Base-by-base conservation (phyloP, 1,139 yeast genomes). In the Candida buenavistaensis region DNA sequence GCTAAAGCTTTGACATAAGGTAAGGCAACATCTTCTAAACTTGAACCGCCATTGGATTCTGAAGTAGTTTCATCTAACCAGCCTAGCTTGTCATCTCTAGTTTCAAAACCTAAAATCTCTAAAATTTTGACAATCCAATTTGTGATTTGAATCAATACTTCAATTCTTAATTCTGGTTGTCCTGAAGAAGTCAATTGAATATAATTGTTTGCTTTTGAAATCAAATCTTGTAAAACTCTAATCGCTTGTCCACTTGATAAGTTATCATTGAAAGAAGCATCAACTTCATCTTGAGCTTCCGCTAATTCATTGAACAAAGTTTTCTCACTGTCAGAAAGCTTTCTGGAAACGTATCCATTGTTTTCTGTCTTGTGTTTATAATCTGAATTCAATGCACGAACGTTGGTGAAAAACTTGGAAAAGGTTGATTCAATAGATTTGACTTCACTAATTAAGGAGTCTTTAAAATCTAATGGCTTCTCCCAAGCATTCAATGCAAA, bases 401-500 rank as follows among this genome's bases (percentile, higher is more conserved):
- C 82, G 38, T 78, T 87, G 33, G 83, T 79, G 70, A 94, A 92
- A 55, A 85, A 92, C 54, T 88, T 92, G 47, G 80, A 79, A 38
- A 88, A 58, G 1, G 90, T 63, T 2, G 83, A 68, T 61, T 92
- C 97, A 38, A 77, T 68, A 1, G 90, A 69, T 57, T 74, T 82
- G 17, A 87, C 95, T 57, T 90, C 96, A 38, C 72, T 66, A 35
- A 88, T 64, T 43, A 92, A 68, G 30, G 83, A 72, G 50, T 84
- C 92, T 62, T 90, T 92, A 64, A 92, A 92, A 60, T 92, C 99
- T 36, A 92, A 69, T 44, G 90, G 95, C 51, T 78, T 81, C 52
- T 89, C 92, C 98, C 98, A 92, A 47, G 84, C 86, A 44, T 85
- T 88, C 51, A 87, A 71, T 2, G 95, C 95, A 68, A 92, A 92